These are phyloP conservation scores for Alternaria consortialis DNA, from an alignment of 2,329 filamentous ascomycete genomes.

Conservation along the genomic window DNA sequence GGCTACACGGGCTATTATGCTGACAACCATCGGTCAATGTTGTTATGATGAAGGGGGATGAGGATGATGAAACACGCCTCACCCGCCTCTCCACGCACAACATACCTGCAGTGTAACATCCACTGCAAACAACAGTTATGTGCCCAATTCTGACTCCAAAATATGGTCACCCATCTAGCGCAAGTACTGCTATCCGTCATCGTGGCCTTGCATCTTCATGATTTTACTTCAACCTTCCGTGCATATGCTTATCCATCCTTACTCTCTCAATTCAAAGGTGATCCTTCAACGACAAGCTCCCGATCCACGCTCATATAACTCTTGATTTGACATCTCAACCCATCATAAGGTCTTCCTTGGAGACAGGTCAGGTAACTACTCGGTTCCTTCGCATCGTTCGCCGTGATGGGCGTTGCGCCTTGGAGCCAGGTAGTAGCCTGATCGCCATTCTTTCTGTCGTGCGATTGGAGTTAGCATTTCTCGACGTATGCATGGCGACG, in stretches of 20 bases:
- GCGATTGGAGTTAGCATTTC: neutral
- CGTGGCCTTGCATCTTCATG: neutral
- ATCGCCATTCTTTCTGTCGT: neutral
- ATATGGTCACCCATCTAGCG: fast-evolving
- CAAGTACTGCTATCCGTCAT: fast-evolving
- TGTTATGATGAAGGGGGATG: neutral
- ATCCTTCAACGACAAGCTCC: slow-evolving; percentile 9
- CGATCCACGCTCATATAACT: slow-evolving; percentile 19
- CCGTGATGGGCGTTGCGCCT: slow-evolving; percentile 21
- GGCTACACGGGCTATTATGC: fast-evolving
- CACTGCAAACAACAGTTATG: neutral
- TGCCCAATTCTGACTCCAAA: fast-evolving
- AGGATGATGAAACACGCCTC: neutral
- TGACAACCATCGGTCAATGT: fast-evolving
- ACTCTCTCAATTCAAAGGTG: neutral
- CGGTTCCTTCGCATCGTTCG: slow-evolving; percentile 22
- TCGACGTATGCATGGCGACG: neutral
- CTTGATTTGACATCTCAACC: slow-evolving; percentile 23
- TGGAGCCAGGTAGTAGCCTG: neutral
- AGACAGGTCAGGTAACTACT: slow-evolving; percentile 29
- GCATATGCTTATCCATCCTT: neutral
- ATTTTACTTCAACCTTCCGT: neutral
- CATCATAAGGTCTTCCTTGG: slow-evolving; percentile 23
- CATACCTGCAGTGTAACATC: neutral
- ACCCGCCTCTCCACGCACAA: neutral